Percentiles rank a stretch among this genome's conserved stretches.
These are phyloP conservation scores for Chaetomium tenue DNA, from an alignment of 495 filamentous ascomycete genomes.

Conservation along the genomic window DNA sequence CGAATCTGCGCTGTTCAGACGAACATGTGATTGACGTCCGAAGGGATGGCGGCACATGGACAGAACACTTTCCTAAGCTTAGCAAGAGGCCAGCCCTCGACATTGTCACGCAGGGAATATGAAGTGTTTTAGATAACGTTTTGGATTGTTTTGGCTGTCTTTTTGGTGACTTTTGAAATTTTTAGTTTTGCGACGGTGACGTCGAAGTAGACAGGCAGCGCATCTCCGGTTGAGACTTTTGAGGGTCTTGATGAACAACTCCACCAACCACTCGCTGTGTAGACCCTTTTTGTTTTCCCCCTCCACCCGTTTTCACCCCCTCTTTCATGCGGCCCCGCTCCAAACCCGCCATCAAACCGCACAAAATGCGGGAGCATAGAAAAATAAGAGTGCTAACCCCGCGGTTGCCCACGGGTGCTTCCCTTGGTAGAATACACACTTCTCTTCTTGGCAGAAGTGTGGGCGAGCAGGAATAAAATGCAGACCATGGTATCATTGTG, in stretches of 20 bases:
- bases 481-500: constrained; percentile 33
- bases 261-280: constrained; percentile 3
- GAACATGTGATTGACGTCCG: too few relatives aligned
- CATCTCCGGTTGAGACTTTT: not conserved
- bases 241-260: not conserved
- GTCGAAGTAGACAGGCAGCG: not conserved
- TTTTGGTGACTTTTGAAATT: constrained; percentile 11
- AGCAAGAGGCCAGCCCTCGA: too few relatives aligned
- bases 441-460: constrained; percentile 1
- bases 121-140: not conserved
- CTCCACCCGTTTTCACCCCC: too few relatives aligned
- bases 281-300: constrained; percentile 3
- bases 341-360: not conserved
- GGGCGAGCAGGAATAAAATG: constrained; percentile 12
- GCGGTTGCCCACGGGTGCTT: constrained; percentile 12
- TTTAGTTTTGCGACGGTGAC: not conserved
- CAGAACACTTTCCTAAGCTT: too few relatives aligned
- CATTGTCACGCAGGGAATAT: not conserved
- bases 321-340: not conserved
- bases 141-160: constrained; percentile 17
- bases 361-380: not conserved
- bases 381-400: not conserved
- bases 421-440: constrained; percentile 9
- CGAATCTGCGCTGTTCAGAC: too few relatives aligned
- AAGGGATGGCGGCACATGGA: too few relatives aligned